Evolutionary conservation across 257 asterid genomes (phyloP), one percentile per base, ranked within the genome.

Genomic region (Solanum ahanhuiri): DNA sequence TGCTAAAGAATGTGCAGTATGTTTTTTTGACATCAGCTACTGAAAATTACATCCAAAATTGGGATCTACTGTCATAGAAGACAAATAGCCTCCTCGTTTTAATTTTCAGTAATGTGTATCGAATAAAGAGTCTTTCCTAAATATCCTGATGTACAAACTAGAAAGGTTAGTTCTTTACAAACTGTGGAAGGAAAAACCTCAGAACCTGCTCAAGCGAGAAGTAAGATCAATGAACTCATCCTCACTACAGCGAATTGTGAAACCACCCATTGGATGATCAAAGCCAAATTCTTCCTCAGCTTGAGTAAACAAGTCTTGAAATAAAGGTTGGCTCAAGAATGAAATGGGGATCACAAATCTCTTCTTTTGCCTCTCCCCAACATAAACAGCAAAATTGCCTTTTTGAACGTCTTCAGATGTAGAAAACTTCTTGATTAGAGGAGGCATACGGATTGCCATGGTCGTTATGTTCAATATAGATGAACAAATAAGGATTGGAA

Each of bases 191-290:
- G 54, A 34, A 73, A 10, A 73, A 28, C 11, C 54, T 73, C 54
- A 73, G 31, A 73, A 20, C 54, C 82, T 64, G 66, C 58, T 6
- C 81, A 88, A 67, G 8, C 63, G 31, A 67, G 88, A 90, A 15
- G 86, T 88, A 14, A 91, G 72, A 73, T 89, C 43, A 35, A 88
- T 82, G 81, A 91, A 91, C 9, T 66, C 34, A 9, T 91, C 93
- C 33, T 89, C 91, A 11, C 77, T 12, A 76, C 91, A 91, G 9
- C 87, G 89, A 84, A 88, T 79, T 9, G 88, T 88, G 7, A 89
- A 87, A 35, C 88, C 92, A 6, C 90, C 90, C 88, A 86, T 89
- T 28, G 88, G 86, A 85, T 91, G 90, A 79, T 89, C 83, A 81
- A 86, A 91, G 7, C 54, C 54, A 45, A 45, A 45, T 45, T 45